Evolutionary conservation across 2,329 filamentous ascomycete species (phyloP), one percentile per base, ranked within the genome.

Genomic region (Blastomyces emzantsi): DNA sequence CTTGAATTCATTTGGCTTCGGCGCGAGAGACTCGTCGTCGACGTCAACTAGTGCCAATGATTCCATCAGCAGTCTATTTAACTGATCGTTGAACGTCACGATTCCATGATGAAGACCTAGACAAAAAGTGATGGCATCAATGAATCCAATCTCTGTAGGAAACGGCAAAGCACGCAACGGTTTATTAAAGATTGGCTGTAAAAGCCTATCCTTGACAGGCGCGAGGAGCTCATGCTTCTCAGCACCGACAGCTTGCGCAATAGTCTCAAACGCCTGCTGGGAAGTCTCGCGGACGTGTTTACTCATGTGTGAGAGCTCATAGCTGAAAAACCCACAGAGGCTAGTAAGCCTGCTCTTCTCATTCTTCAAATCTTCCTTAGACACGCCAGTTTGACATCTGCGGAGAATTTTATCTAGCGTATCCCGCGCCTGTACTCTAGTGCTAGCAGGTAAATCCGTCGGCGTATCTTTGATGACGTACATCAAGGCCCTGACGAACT

Each of bases 401-500:
- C 84, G 82, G 43, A 97, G 81, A 39, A 97, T 84, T 52, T 90
- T 83, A 69, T 93, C 87, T 28, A 99, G 81, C 0, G 93, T 95
- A 25, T 87, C 83, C 75, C 95, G 90, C 0, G 94, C 92, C 65
- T 90, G 87, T 43, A 87, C 82, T 45, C 94, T 84, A 1, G 94
- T 97, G 72, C 89, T 92, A 63, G 95, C 92, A 1, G 95, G 93
- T 0, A 99, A 82, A 73, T 99, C 94, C 63, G 90, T 85, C 0
- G 95, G 94, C 83, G 97, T 97, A 73, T 99, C 94, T 77, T 99
- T 99, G 79, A 99, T 91, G 67, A 99, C 92, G 76, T 96, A 97
- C 77, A 96, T 88, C 63, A 99, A 81, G n/a, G 92, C 90, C 61
- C 90, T 87, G 64, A 94, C 87, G 69, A 97, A 92, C 64, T 97